Percentiles rank a stretch among this genome's conserved stretches.
Evolutionary conservation across 2,329 filamentous ascomycete species (phyloP).

Genomic region (Scorias spongiosa): DNA sequence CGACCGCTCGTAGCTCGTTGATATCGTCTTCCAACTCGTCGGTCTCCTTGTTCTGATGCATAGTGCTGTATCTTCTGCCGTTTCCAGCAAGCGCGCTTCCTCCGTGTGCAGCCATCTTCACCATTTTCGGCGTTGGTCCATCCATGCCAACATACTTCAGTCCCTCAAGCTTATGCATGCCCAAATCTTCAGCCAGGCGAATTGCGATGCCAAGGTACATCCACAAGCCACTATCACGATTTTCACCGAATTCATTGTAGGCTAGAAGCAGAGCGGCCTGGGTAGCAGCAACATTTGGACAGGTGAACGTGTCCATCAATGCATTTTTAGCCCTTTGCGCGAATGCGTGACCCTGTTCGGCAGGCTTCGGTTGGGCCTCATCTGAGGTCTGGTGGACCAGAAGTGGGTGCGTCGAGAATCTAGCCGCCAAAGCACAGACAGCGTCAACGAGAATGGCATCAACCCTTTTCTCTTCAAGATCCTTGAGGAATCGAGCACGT

Average conservation of each 20-base stretch:
- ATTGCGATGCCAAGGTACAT: constrained; percentile 87
- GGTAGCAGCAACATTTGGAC: constrained; percentile 67
- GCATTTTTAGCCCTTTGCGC: constrained; percentile 71
- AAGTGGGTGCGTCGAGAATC: constrained; percentile 53
- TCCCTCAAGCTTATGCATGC: constrained; percentile 67
- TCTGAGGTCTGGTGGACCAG: constrained; percentile 37
- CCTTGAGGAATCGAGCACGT: constrained; percentile 54
- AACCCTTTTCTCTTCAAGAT: constrained; percentile 64
- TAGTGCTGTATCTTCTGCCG: constrained; percentile 1
- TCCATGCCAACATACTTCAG: constrained; percentile 42
- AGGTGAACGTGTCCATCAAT: constrained; percentile 68
- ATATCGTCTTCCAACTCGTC: constrained; percentile 19
- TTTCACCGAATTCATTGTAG: constrained; percentile 78
- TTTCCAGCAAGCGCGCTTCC: background rate
- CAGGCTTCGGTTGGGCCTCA: constrained; percentile 29
- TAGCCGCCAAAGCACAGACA: constrained; percentile 65
- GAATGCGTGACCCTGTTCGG: constrained; percentile 62
- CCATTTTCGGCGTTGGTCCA: constrained; percentile 40
- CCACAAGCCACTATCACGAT: constrained; percentile 80
- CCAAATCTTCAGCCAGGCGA: constrained; percentile 65
- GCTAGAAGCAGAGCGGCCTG: constrained; percentile 73
- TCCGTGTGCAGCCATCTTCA: constrained; percentile 33
- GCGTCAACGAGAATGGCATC: constrained; percentile 78
- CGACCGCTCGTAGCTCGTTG: constrained; percentile 48
- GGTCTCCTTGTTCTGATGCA: constrained; percentile 21